Base-by-base conservation (phyloP, 305 asterid genomes). In the Fraxinus nigra region DNA sequence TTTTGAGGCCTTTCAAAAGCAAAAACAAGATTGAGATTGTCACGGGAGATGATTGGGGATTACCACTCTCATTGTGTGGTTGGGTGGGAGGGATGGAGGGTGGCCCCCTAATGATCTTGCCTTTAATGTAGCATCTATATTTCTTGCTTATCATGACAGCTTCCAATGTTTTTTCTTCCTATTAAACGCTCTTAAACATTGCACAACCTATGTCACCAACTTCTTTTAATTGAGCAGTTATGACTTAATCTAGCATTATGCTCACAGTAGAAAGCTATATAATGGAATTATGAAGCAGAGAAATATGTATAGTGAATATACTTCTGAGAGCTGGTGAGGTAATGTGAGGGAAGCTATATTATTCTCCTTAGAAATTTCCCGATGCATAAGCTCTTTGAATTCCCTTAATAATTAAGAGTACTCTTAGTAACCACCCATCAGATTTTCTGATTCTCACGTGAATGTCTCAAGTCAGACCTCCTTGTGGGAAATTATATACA, bases 1-100 rank as follows among this genome's bases (percentile, higher is more conserved):
- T 40, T 80, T 54, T 77, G 26, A 81, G 16, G 67, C 37, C 65
- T 82, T 34, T 7, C 38, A 18, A 69, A 35, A 32, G 40, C 75
- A 14, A 34, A 24, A 67, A 35, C 18, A 28, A 9, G 37, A 28
- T 7, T 28, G 74, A 67, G 74, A 67, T 26, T 67, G 37, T 4
- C 37, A 28, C 37, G 13, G n/a, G 74, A 3, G 74, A 24, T 61
- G 33, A 67, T 32, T 11, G 34, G 37, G 35, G n/a, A 67, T 16
- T 51, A 51, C 61, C 24, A 18, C 37, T 26, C 8, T 26, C 74
- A 13, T 8, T 72, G 43, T 26, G 46, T 46, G 56, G 54, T 11
- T 1, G 16, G n/a, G 51, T 0, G 51, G 51, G 51, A 11, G 51
- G 51, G 51, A 11, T 2, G 51, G n/a, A 11, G 56, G 56, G 56